Evolutionary conservation across 805 yeast genomes (phyloP), one percentile per base, ranked within the genome.

Genomic region (Metschnikowia similis): DNA sequence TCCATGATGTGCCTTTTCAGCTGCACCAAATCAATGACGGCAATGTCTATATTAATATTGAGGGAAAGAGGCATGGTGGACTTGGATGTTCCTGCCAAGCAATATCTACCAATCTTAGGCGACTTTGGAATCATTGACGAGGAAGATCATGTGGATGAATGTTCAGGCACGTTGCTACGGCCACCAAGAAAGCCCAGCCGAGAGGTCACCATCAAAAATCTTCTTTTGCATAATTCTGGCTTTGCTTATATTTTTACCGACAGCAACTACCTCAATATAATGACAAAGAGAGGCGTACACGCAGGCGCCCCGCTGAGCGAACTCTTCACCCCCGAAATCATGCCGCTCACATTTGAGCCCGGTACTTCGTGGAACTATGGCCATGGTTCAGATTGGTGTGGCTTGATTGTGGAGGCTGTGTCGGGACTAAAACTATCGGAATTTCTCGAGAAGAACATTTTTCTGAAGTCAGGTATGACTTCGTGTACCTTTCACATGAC

Each of bases 361-460:
- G 77, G 77, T 2, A 51, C 71, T 1, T 48, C 58, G 17, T 73
- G 70, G 64, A 52, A 53, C 37, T 73, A 73, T 51, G 77, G 77
- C 8, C 67, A 66, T 48, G 62, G 65, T 36, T 56, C 58, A 27
- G 77, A 73, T 52, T 69, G 74, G 71, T 62, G 67, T 5, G 77
- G 77, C 4, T 55, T 67, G 27, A 53, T 72, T 6, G 58, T 73
- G 26, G 67, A 70, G 51, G 63, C 59, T 16, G 54, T 73, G 6
- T 52, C 72, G 2, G 74, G 74, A 1, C 48, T 60, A 53, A 57
- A 48, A 28, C 55, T 73, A 13, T 69, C 74, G 1, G 65, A 62
- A 13, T 72, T 60, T 50, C 55, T 72, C 35, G 52, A 64, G 28
- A 57, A 64, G 38, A 51, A 60, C 21, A 51, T 73, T 1, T 72